These are phyloP conservation scores for Furcasterigmium sp. DNA, from an alignment of 2,329 filamentous ascomycete genomes.

Conservation along the genomic window DNA sequence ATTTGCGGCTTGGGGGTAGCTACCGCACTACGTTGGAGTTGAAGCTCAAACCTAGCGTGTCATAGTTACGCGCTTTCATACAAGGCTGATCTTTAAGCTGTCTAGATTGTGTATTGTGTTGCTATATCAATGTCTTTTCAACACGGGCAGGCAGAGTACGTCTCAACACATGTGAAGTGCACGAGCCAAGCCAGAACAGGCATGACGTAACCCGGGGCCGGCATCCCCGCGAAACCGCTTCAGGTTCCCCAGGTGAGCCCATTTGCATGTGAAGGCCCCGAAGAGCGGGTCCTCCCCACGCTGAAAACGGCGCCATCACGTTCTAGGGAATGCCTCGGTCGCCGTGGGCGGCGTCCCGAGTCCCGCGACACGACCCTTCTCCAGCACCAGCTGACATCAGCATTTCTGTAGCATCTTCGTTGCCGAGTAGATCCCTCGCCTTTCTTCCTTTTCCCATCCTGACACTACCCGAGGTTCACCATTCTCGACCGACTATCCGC, in stretches of 20 bases:
- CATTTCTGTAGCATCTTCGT: too few relatives aligned
- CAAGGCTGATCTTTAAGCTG: too few relatives aligned
- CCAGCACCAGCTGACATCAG: conserved; percentile 2
- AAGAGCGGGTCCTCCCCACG: not conserved
- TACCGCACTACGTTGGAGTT: too few relatives aligned
- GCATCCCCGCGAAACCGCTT: not conserved
- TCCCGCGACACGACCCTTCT: not conserved
- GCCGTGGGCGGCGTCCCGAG: not conserved
- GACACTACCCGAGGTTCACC: not conserved
- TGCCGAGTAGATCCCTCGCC: too few relatives aligned
- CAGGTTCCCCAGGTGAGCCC: not conserved
- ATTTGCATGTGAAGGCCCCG: conserved; percentile 4
- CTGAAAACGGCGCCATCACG: conserved; percentile 1
- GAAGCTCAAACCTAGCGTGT: too few relatives aligned
- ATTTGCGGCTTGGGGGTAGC: too few relatives aligned
- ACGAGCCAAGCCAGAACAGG: too few relatives aligned
- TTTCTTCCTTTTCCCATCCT: not conserved
- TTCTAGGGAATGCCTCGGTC: conserved; percentile 3
- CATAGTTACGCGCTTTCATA: too few relatives aligned
- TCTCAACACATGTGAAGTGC: too few relatives aligned
- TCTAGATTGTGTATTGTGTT: too few relatives aligned
- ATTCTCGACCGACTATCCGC: not conserved
- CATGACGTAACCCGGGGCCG: not conserved
- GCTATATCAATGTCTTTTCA: too few relatives aligned
- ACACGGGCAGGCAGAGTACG: too few relatives aligned